Evolutionary conservation across 2,329 filamentous ascomycete species (phyloP), one percentile per base, ranked within the genome.

Genomic region (Talaromyces sp.): DNA sequence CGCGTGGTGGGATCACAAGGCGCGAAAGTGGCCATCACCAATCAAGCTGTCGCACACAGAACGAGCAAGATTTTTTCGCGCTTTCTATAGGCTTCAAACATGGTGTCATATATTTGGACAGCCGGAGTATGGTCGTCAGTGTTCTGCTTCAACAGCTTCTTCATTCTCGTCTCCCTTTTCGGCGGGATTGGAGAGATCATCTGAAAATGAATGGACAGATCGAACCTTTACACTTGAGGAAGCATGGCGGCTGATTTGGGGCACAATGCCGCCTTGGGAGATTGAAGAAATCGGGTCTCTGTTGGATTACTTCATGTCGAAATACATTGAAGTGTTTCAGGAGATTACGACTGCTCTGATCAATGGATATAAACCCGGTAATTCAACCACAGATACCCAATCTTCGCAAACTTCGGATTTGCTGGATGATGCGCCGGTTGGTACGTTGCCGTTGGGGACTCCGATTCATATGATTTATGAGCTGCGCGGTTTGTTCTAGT

Each of bases 241-340:
- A 9, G 60, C 57, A 14, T 72, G 64, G 63, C 59, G 66, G 0
- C 1, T 71, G 10, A 68, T 71, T 33, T 71, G 68, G 24, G 66
- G 67, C 3, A 61, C 66, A 1, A 67, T 72, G 58, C 61, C 69
- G 2, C 67, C 68, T 11, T 72, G 70, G 71, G 70, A 72, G 57
- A 56, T 62, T n/a, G 65, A 68, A 3, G 70, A 72, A 33, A 65
- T 72, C 7, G 67, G 58, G 7, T 68, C 68, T 54, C n/a, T 72
- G 14, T 66, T 58, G 65, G 8, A 50, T 8, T 66, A 69, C 52
- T 43, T 66, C 45, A 47, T 10, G 14, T 50, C 10, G 60, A 69
- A 37, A 56, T 70, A 60, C 14, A 50, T 39, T 5, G 43, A 50
- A 7, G 45, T 60, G 1, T 60, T 50, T 7, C 43, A 50, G 19